These are phyloP conservation scores for Saprolegnia diclina DNA, from an alignment of 352 stramenopile genomes.

Conservation along the genomic window DNA sequence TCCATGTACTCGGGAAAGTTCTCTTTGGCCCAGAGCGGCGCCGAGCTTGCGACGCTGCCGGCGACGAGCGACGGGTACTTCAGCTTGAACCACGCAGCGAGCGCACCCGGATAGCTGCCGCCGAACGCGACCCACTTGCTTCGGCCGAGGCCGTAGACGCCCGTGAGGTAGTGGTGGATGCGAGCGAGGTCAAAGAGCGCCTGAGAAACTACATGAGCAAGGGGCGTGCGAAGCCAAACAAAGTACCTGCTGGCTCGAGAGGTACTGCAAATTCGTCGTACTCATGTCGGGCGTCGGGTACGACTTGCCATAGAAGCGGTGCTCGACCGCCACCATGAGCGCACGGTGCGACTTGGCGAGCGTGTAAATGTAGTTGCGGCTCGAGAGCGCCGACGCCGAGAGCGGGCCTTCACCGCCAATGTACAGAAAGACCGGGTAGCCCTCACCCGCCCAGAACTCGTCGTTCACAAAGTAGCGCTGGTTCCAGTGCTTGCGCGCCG, in stretches of 20 bases:
- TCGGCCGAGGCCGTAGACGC: slow-evolving; percentile 55
- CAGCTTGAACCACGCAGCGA: slow-evolving; percentile 89
- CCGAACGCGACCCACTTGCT: slow-evolving; percentile 91
- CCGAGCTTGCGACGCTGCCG: slow-evolving; percentile 88
- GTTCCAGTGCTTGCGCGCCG: slow-evolving; percentile 58
- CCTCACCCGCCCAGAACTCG: slow-evolving; percentile 70
- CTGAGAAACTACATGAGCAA: slow-evolving; percentile 31
- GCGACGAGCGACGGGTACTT: slow-evolving; percentile 90
- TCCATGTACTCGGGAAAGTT: slow-evolving; percentile 87
- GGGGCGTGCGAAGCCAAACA: background rate
- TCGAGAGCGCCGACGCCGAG: slow-evolving; percentile 48
- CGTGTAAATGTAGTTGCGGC: slow-evolving; percentile 71
- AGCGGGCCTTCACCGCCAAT: slow-evolving; percentile 72
- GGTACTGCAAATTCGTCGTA: slow-evolving; percentile 75
- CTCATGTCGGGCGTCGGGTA: slow-evolving; percentile 82
- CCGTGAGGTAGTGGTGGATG: slow-evolving; percentile 76
- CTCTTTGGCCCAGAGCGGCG: slow-evolving; percentile 78
- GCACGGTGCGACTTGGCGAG: slow-evolving; percentile 69
- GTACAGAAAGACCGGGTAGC: slow-evolving; percentile 86
- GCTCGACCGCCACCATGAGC: slow-evolving; percentile 88
- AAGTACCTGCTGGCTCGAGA: slow-evolving; percentile 32
- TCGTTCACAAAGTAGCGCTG: slow-evolving; percentile 90
- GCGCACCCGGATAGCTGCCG: slow-evolving; percentile 93
- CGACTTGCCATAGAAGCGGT: slow-evolving; percentile 94
- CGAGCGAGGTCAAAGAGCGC: slow-evolving; percentile 88